These are phyloP conservation scores for Lichtheimia ornata DNA, from an alignment of 371 early-diverging fungal species.

Conservation along the genomic window DNA sequence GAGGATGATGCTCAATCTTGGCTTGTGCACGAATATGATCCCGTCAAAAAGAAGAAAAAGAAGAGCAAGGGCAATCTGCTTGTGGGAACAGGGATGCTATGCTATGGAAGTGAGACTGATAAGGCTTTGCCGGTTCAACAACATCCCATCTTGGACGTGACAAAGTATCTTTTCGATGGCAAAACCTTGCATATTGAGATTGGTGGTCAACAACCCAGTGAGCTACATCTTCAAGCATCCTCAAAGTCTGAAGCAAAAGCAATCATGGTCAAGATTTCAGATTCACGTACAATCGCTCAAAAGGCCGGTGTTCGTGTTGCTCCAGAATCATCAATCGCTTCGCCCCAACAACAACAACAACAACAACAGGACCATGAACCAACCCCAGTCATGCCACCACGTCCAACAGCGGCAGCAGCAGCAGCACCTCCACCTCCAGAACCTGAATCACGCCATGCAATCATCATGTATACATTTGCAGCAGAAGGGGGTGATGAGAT, in stretches of 20 bases:
- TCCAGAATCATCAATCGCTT: background rate
- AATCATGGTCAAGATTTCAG: slow-evolving; percentile 57
- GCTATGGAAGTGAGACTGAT: slow-evolving; percentile 70
- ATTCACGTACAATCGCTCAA: slow-evolving; percentile 21
- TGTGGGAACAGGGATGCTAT: slow-evolving; percentile 62
- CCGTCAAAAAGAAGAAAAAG: slow-evolving; percentile 64
- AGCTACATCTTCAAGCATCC: slow-evolving; percentile 63
- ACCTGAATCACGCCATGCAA: slow-evolving; percentile 46
- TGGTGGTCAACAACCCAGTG: slow-evolving; percentile 46
- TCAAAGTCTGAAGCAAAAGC: slow-evolving; percentile 68
- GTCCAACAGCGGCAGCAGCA: slow-evolving; percentile 1
- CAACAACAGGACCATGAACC: background rate
- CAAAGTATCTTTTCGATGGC: slow-evolving; percentile 55
- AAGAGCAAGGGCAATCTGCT: slow-evolving; percentile 68
- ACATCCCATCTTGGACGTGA: slow-evolving; percentile 59
- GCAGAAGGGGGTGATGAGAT: slow-evolving; percentile 78
- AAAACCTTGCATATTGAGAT: slow-evolving; percentile 62
- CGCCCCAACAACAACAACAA: background rate
- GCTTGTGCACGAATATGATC: slow-evolving; percentile 49
- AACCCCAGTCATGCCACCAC: background rate
- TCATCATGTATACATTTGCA: slow-evolving; percentile 76
- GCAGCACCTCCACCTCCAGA: background rate
- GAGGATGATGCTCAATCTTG: slow-evolving; percentile 40
- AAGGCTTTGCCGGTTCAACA: slow-evolving; percentile 66
- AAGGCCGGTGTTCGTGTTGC: slow-evolving; percentile 16